Evolutionary conservation across 352 stramenopile genomes (phyloP), one percentile per base, ranked within the genome.

Genomic region (Pythium dissotocum): DNA sequence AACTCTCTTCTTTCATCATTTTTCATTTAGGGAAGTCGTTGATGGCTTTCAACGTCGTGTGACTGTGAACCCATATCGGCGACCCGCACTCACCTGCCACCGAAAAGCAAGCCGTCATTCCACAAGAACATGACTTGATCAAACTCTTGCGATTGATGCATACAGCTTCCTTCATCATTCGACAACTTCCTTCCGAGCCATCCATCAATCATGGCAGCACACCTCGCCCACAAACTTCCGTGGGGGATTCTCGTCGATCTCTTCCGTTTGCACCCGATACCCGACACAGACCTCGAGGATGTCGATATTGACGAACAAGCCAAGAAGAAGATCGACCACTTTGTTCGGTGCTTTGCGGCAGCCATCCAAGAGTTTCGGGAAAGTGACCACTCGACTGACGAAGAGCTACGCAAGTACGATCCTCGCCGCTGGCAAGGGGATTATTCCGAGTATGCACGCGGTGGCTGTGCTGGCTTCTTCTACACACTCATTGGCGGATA

Each of bases 191-290:
- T 42, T 42, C 36, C 36, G 12, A 42, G 36, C 6, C 36, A n/a
- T n/a, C n/a, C n/a, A n/a, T 42, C 36, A 42, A 42, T n/a, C 36
- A 81, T 79, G 75, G 57, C 63, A 12, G 67, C 65, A 28, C 75
- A 81, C 44, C 69, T 70, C n/a, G 55, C 66, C 0, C 69, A 79
- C 56, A 59, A 63, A 21, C 60, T 81, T 49, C 75, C 75, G 33
- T 81, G 72, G 75, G 26, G 33, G 6, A 61, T 69, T 13, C 57
- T 81, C 10, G 65, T 28, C 1, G 72, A 73, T 10, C 32, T 77
- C 24, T 61, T 64, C 33, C n/a, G 33, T 36, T 36, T 16, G 5
- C 35, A 30, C 6, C 57, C 38, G 6, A 1, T 7, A 16, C 36
- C 57, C 35, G 13, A 35, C 24, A n/a, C n/a, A n/a, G n/a, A 3